Conservation (phyloP, 1,139 yeast species). For the Pichia norvegensis region DNA sequence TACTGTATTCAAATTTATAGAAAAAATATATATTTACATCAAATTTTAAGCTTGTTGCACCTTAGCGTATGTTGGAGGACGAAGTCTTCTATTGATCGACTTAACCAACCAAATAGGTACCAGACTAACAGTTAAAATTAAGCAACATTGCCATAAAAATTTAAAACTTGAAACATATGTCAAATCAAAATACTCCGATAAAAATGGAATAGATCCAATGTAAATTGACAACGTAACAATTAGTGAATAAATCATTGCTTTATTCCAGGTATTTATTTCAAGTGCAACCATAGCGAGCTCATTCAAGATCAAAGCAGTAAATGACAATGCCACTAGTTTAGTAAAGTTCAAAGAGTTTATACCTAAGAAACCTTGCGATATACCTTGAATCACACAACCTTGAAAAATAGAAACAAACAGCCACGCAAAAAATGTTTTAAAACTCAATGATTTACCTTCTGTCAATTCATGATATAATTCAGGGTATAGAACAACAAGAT, state of each 20-base stretch:
- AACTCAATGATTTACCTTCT: slow-evolving; percentile 77
- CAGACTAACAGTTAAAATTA: slow-evolving; percentile 63
- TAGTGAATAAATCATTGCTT: slow-evolving; percentile 66
- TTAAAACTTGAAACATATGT: slow-evolving; percentile 48
- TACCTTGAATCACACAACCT: slow-evolving; percentile 72
- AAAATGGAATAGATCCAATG: slow-evolving; percentile 69
- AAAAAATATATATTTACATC: background rate
- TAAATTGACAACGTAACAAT: slow-evolving; percentile 61
- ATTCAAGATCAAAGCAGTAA: slow-evolving; percentile 70
- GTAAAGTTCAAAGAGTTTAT: slow-evolving; percentile 47
- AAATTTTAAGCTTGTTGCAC: slow-evolving; percentile 56
- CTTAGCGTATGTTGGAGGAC: slow-evolving; percentile 97
- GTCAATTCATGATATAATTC: slow-evolving; percentile 91
- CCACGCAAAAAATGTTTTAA: slow-evolving; percentile 87
- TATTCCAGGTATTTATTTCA: slow-evolving; percentile 87
- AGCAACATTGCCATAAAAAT: slow-evolving; percentile 62
- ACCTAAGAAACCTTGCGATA: slow-evolving; percentile 70
- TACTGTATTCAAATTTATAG: background rate
- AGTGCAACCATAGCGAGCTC: slow-evolving; percentile 92
- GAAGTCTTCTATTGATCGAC: slow-evolving; percentile 60
- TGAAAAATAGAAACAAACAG: slow-evolving; percentile 80
- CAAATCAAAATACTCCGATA: slow-evolving; percentile 77
- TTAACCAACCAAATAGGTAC: slow-evolving; percentile 88
- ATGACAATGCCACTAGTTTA: slow-evolving; percentile 79
- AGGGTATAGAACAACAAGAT: slow-evolving; percentile 83